Conservation (phyloP, 257 asterid genomes). For the Solanum neorickii region DNA sequence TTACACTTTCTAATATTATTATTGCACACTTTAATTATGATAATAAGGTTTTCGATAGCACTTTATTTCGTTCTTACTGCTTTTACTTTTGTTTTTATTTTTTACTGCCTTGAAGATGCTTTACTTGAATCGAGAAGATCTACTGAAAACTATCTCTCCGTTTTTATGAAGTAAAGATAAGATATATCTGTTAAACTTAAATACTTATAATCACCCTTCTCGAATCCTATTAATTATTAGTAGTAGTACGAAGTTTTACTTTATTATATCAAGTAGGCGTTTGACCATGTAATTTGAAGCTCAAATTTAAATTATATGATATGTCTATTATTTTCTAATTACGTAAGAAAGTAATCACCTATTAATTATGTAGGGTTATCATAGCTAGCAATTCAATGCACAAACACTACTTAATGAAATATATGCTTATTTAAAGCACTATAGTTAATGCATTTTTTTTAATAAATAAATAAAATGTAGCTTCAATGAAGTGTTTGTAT, state of each 20-base stretch:
- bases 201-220: accelerated
- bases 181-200: neutral
- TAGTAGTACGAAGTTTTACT: neutral
- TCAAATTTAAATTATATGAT: neutral
- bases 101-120: neutral
- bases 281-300: neutral
- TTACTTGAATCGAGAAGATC: neutral
- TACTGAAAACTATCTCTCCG: accelerated
- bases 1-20: neutral
- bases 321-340: neutral
- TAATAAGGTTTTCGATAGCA: neutral
- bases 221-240: neutral
- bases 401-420: neutral
- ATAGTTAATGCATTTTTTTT: neutral
- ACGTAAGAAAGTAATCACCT: neutral
- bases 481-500: neutral
- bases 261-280: neutral
- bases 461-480: neutral
- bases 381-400: neutral
- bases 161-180: neutral
- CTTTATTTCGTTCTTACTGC: neutral
- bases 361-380: neutral
- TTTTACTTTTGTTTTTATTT: neutral
- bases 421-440: neutral
- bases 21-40: neutral